These are phyloP conservation scores for Starmerella geochares DNA, from an alignment of 805 yeast genomes.

Conservation along the genomic window DNA sequence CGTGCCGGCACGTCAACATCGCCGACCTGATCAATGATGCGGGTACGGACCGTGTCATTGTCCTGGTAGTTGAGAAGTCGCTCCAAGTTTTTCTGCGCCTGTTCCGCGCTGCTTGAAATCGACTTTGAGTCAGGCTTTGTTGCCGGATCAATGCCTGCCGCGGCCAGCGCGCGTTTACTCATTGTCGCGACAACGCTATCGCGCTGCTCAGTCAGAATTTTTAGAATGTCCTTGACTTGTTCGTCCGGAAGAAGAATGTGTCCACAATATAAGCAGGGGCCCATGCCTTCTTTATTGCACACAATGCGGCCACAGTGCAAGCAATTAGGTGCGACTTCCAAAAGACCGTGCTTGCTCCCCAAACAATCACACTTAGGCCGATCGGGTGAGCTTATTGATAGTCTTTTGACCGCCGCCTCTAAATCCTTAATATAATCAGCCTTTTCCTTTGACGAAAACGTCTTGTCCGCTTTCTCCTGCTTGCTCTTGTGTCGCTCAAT, in stretches of 20 bases:
- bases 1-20: slow-evolving; percentile 63
- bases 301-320: slow-evolving; percentile 88
- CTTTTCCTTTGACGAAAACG: slow-evolving; percentile 31
- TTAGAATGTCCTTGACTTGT: slow-evolving; percentile 48
- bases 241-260: slow-evolving; percentile 48
- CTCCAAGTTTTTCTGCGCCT: slow-evolving; percentile 67
- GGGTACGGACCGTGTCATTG: slow-evolving; percentile 80
- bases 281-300: slow-evolving; percentile 80
- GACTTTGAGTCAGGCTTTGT: not conserved
- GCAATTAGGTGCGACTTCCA: slow-evolving; percentile 88
- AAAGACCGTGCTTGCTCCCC: slow-evolving; percentile 79
- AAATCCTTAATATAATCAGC: slow-evolving; percentile 53
- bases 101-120: slow-evolving; percentile 23
- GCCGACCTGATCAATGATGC: slow-evolving; percentile 83
- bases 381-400: slow-evolving; percentile 36
- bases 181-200: slow-evolving; percentile 32
- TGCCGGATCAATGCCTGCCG: slow-evolving; percentile 32
- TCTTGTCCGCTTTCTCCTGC: slow-evolving; percentile 2
- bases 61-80: slow-evolving; percentile 70
- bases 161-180: slow-evolving; percentile 33
- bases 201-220: slow-evolving; percentile 51
- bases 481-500: not conserved
- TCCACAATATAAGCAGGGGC: slow-evolving; percentile 81
- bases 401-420: slow-evolving; percentile 48
- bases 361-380: slow-evolving; percentile 61